Evolutionary conservation across 148 eudicot species (phyloP).

Genomic region (Chenopodium berlandieri): DNA sequence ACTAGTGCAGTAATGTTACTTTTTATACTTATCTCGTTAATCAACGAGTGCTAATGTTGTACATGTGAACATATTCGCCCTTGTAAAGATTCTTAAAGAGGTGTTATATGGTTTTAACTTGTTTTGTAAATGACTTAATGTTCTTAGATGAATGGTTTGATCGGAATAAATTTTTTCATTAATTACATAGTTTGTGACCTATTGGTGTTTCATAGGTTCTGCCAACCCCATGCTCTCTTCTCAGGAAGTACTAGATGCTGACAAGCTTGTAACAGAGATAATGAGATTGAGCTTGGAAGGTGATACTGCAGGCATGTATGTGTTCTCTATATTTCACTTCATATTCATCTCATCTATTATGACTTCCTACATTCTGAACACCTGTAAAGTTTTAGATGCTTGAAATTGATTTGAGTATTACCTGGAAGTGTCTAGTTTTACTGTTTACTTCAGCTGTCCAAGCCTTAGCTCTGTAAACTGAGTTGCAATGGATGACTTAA

Average conservation of each 20-base stretch:
- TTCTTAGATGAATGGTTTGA: neutral
- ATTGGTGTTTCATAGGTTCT: slow-evolving; percentile 43
- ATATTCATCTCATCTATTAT: neutral
- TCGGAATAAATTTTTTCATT: neutral
- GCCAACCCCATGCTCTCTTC: slow-evolving; percentile 82
- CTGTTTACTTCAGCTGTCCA: neutral
- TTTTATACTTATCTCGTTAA: neutral
- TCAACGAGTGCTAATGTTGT: neutral
- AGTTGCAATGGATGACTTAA: neutral
- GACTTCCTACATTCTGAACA: neutral
- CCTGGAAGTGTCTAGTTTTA: neutral
- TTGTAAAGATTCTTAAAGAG: neutral
- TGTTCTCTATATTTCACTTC: slow-evolving; percentile 26
- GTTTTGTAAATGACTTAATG: neutral
- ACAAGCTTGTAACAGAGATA: slow-evolving; percentile 55
- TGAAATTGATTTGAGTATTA: neutral
- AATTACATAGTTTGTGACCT: neutral
- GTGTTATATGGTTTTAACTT: neutral
- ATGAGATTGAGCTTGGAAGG: slow-evolving; percentile 35
- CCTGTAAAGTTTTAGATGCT: neutral
- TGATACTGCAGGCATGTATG: slow-evolving; percentile 64
- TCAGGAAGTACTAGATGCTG: slow-evolving; percentile 64
- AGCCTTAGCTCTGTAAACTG: neutral
- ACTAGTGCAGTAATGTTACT: too few species aligned
- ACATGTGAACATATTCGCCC: neutral